Evolutionary conservation across 306 rosid genomes (phyloP).

Genomic region (Gynostemma pentaphyllum): DNA sequence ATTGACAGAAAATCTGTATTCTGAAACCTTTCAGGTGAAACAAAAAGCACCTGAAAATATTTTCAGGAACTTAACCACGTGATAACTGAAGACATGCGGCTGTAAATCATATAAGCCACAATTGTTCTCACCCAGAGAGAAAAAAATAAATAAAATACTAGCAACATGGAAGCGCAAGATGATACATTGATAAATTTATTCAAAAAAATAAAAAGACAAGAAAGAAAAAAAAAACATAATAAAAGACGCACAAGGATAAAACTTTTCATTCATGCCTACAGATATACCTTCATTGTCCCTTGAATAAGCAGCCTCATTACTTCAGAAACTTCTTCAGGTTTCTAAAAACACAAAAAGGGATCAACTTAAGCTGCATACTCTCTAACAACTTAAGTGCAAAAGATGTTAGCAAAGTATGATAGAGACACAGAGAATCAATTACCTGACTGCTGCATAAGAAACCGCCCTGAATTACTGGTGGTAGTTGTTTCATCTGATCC

Average conservation of each 20-base stretch:
- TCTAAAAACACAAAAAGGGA: constrained; percentile 26
- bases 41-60: constrained; percentile 67
- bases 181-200: background rate
- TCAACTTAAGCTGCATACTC: background rate
- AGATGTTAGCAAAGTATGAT: background rate
- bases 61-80: constrained; percentile 6
- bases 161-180: background rate
- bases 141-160: background rate
- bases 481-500: constrained; percentile 79
- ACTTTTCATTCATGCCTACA: background rate
- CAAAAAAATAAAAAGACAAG: background rate
- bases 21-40: constrained; percentile 88
- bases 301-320: constrained; percentile 48
- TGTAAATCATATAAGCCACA: background rate
- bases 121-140: background rate
- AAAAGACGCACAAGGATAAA: too few relatives aligned
- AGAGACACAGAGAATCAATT: constrained; percentile 7
- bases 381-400: background rate
- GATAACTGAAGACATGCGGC: background rate
- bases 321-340: constrained; percentile 58
- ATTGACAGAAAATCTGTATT: constrained; percentile 62
- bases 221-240: too few relatives aligned
- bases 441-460: constrained; percentile 77
- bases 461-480: constrained; percentile 62
- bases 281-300: constrained; percentile 56